Evolutionary conservation across 768 basidiomycete species (phyloP).

Genomic region (Tricholoma flavovirens): DNA sequence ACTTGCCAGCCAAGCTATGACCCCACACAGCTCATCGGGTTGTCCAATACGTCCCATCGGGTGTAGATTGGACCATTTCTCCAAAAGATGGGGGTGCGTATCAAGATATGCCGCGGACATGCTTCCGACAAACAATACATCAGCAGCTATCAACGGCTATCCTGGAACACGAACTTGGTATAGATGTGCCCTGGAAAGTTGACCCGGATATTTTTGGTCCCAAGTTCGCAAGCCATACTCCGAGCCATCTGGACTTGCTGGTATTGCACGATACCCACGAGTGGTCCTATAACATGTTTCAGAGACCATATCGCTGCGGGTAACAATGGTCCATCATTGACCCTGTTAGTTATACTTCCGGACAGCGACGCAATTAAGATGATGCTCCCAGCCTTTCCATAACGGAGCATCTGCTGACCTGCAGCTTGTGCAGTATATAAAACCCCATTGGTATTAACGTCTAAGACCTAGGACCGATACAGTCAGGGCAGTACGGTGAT

Average conservation of each 20-base stretch:
- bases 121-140: conserved; percentile 25
- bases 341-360: conserved; percentile 66
- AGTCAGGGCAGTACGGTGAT: neutral
- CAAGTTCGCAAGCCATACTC: conserved; percentile 80
- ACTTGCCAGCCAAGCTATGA: conserved; percentile 64
- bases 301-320: neutral
- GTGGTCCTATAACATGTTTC: conserved; percentile 41
- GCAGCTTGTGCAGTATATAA: conserved; percentile 62
- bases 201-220: conserved; percentile 58
- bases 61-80: conserved; percentile 64
- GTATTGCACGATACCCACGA: conserved; percentile 74
- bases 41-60: conserved; percentile 68
- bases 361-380: conserved; percentile 65
- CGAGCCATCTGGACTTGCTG: conserved; percentile 77
- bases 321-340: conserved; percentile 18
- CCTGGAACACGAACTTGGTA: conserved; percentile 40
- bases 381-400: conserved; percentile 52
- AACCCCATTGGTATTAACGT: conserved; percentile 63
- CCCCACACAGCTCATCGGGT: conserved; percentile 69
- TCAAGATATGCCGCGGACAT: conserved; percentile 76
- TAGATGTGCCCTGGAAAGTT: conserved; percentile 76
- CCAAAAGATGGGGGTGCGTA: conserved; percentile 51
- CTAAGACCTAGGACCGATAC: conserved; percentile 42
- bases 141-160: neutral
- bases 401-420: conserved; percentile 55